Percentiles rank a stretch among this genome's conserved stretches.
phyloP scores from a whole-genome alignment of 148 eudicot genomes.

The Rhododendron ovatum region DNA sequence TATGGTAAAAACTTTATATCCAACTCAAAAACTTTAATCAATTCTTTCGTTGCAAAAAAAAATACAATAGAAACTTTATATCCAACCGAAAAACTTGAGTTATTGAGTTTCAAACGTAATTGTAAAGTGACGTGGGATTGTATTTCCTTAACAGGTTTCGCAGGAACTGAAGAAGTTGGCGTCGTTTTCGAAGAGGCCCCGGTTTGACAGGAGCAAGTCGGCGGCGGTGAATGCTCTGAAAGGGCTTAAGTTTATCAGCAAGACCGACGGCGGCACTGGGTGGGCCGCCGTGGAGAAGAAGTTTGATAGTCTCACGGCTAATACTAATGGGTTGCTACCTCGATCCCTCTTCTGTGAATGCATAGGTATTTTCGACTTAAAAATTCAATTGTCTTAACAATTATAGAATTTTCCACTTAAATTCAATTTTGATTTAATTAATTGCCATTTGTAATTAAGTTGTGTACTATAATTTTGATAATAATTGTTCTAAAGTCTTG shows the following conservation, averaged over 20 bases:
- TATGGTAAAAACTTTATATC: neutral
- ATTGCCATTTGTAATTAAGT: neutral
- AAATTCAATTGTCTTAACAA: neutral
- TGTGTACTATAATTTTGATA: neutral
- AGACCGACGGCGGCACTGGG: constrained; percentile 43
- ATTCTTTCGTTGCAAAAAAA: too few species aligned
- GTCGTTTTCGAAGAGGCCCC: constrained; percentile 26
- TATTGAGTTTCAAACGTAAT: neutral
- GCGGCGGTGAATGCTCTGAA: constrained; percentile 41
- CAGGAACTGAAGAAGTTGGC: constrained; percentile 53
- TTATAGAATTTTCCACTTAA: neutral
- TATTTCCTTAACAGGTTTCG: constrained; percentile 12
- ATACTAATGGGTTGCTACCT: constrained; percentile 37
- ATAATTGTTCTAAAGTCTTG: neutral
- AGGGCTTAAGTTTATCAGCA: constrained; percentile 50
- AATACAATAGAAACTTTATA: too few species aligned
- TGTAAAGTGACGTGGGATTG: neutral
- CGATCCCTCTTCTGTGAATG: constrained; percentile 45
- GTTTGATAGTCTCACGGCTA: constrained; percentile 32
- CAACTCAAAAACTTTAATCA: neutral
- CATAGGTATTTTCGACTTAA: constrained; percentile 28
- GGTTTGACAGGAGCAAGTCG: constrained; percentile 40
- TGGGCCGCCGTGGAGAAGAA: constrained; percentile 47
- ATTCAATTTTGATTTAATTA: neutral
- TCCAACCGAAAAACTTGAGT: neutral